Evolutionary conservation across 2,329 filamentous ascomycete species (phyloP), one percentile per base, ranked within the genome.

Genomic region (Colletotrichum endophyticum): DNA sequence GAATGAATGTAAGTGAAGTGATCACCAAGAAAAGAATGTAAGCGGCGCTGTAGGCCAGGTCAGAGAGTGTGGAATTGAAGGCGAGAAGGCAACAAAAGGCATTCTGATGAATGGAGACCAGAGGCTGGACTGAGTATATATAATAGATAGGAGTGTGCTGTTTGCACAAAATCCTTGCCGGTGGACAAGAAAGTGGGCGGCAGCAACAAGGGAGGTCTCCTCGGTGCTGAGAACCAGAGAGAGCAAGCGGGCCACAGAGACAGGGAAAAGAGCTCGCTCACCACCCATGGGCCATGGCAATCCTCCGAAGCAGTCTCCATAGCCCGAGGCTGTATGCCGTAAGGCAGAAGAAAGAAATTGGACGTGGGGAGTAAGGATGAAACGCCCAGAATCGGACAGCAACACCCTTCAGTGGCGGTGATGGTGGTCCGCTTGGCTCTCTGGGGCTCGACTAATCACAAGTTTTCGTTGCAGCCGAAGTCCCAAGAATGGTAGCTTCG

Each of bases 21-120:
- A 63, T 68, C 70, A 76, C 73, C 73, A 76, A 63, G 56, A 75
- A 76, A 73, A 22, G 70, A 76, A 49, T n/a, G 63, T 30, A 76
- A 73, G 32, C 44, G 73, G 73, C 73, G 25, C 57, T 27, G 63
- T 63, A 56, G 70, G 73, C 73, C 73, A 39, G 49, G 63, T 68
- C 30, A 73, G 39, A 25, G 34, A 63, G 36, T 25, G 32, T 32
- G 70, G 49, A 63, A 63, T 27, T 27, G 63, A 66, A 32, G 57
- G 56, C 66, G 63, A 62, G 63, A 53, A 63, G 36, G 30, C 30
- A 16, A 56, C 28, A n/a, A 63, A 56, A 25, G 30, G 57, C 63
- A 73, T 57, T 25, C 36, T 44, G 25, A 27, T 25, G 19, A n/a
- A 32, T 11, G 56, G 19, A 63, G 34, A 11, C 44, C 15, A 66